Conservation (phyloP, 2,329 filamentous ascomycete genomes). For the Lasiodiplodia gonubiensis region DNA sequence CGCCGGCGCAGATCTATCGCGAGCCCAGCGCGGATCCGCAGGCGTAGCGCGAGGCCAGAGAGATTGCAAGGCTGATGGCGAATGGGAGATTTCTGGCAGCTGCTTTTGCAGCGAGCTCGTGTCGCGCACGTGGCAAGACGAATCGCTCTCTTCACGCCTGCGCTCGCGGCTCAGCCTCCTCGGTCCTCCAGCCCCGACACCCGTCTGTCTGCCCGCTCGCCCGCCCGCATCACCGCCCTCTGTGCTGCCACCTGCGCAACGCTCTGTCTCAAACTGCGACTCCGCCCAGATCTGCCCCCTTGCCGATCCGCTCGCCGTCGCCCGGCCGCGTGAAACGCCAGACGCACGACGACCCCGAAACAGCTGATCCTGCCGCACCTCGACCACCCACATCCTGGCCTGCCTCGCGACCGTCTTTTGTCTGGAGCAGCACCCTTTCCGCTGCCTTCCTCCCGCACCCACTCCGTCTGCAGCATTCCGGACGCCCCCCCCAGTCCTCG, state of each 20-base stretch:
- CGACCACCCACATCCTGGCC: conserved; percentile 20
- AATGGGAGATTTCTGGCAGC: not conserved
- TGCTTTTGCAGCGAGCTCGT: not conserved
- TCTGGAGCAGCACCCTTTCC: conserved; percentile 6
- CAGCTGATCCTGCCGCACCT: conserved; percentile 26
- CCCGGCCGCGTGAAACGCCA: conserved; percentile 27
- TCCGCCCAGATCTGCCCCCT: conserved; percentile 23
- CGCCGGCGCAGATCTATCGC: conserved; percentile 21
- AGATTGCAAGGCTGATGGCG: conserved; percentile 4
- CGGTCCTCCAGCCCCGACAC: not conserved
- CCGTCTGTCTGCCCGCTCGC: not conserved
- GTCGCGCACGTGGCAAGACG: conserved; percentile 12
- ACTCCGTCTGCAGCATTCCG: conserved; percentile 24
- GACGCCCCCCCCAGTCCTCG: not conserved
- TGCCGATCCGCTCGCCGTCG: conserved; percentile 26
- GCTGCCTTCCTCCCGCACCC: conserved; percentile 8
- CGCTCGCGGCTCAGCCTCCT: not conserved
- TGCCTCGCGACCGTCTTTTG: conserved; percentile 18
- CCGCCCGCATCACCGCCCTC: not conserved
- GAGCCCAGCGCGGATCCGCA: conserved; percentile 15
- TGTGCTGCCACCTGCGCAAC: conserved; percentile 14
- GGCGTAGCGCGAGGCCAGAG: not conserved
- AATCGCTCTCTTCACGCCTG: not conserved
- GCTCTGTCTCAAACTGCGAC: conserved; percentile 23
- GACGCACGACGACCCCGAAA: conserved; percentile 26